Evolutionary conservation across 257 asterid genomes (phyloP).

Genomic region (Paraleonurus japonicus): DNA sequence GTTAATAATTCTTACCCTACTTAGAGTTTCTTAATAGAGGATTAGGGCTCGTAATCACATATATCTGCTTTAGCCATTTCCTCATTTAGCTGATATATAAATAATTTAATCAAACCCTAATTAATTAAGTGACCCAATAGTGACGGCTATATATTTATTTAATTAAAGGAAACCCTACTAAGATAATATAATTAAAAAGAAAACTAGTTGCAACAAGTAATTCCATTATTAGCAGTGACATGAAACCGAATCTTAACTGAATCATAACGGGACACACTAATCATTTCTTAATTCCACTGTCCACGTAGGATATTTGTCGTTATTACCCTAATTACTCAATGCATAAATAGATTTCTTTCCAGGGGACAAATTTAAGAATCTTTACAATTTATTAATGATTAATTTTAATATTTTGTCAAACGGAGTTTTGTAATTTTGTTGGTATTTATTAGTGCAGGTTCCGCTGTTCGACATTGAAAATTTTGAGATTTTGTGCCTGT

Average conservation of each 20-base stretch:
- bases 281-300: constrained; percentile 28
- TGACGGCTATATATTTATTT: neutral
- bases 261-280: constrained; percentile 35
- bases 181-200: constrained; percentile 17
- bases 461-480: neutral
- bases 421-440: neutral
- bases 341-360: neutral
- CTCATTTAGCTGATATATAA: constrained; percentile 6
- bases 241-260: constrained; percentile 37
- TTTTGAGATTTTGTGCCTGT: neutral
- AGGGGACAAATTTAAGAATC: neutral
- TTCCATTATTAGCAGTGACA: constrained; percentile 24
- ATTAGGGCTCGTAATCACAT: constrained; percentile 16
- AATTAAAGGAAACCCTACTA: constrained; percentile 1
- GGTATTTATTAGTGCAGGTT: neutral
- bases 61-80: neutral
- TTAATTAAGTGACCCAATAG: constrained; percentile 11
- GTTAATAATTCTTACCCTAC: neutral
- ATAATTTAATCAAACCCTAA: neutral
- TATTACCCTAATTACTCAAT: constrained; percentile 23
- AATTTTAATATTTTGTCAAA: neutral
- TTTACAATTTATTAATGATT: neutral
- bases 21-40: neutral
- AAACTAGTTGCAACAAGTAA: neutral
- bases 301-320: constrained; percentile 32